Evolutionary conservation across 2,329 filamentous ascomycete genomes (phyloP).

Genomic region (Aspergillus hiratsukae): DNA sequence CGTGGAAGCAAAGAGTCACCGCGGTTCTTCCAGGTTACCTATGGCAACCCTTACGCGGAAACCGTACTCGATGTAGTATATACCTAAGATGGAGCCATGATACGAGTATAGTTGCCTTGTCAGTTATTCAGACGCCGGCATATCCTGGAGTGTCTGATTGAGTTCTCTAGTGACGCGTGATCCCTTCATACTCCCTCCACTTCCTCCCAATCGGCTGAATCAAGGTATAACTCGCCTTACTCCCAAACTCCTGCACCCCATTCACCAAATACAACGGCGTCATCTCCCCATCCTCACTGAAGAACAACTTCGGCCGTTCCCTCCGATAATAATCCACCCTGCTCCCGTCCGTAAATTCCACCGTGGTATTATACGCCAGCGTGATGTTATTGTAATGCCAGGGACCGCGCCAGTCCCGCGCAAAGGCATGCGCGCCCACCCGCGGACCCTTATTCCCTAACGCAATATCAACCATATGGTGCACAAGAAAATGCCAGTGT

Average conservation of each 20-base stretch:
- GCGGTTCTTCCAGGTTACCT: too few relatives aligned
- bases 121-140: too few relatives aligned
- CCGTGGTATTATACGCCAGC: conserved; percentile 24
- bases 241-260: conserved; percentile 44
- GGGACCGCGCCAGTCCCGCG: conserved; percentile 21
- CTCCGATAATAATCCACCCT: conserved; percentile 39
- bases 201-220: conserved; percentile 37
- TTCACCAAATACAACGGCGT: conserved; percentile 46
- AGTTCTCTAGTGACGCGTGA: too few relatives aligned
- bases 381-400: conserved; percentile 29
- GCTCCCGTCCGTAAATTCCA: conserved; percentile 39
- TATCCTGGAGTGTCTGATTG: too few relatives aligned
- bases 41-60: too few relatives aligned
- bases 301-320: conserved; percentile 48
- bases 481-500: conserved; percentile 32
- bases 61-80: too few relatives aligned
- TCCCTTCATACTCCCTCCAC: conserved; percentile 7
- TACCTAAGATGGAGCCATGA: too few relatives aligned
- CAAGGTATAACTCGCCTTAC: conserved; percentile 34
- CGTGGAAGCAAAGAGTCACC: too few relatives aligned
- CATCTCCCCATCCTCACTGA: conserved; percentile 45
- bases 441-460: conserved; percentile 25
- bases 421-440: conserved; percentile 31
- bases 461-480: conserved; percentile 30
- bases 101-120: too few relatives aligned